Evolutionary conservation across 768 basidiomycete species (phyloP).

Genomic region (Xerocomellus chrysenteron): DNA sequence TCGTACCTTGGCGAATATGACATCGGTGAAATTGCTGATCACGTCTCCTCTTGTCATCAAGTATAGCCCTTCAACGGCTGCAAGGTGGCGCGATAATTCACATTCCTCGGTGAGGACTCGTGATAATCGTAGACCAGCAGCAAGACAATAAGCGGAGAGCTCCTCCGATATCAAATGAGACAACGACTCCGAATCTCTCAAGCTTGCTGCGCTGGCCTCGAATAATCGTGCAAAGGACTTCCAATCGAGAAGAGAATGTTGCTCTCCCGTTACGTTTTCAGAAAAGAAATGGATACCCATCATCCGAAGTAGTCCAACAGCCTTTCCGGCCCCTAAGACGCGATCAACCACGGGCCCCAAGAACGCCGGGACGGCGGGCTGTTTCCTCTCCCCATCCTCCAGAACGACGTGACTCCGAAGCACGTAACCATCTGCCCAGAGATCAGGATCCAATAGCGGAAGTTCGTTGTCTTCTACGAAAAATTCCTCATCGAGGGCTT

Average conservation of each 20-base stretch:
- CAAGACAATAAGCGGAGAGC: slow-evolving; percentile 54
- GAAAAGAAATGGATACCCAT: slow-evolving; percentile 35
- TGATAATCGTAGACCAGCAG: slow-evolving; percentile 51
- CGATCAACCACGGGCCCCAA: slow-evolving; percentile 57
- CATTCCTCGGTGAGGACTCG: slow-evolving; percentile 68
- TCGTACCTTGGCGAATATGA: slow-evolving; percentile 69
- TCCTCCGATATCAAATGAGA: slow-evolving; percentile 63
- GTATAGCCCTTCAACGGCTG: slow-evolving; percentile 64
- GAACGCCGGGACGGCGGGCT: slow-evolving; percentile 52
- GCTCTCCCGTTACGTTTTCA: slow-evolving; percentile 21
- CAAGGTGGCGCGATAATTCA: slow-evolving; percentile 58
- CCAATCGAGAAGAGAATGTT: slow-evolving; percentile 36
- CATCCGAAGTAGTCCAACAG: slow-evolving; percentile 68
- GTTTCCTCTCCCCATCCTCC: slow-evolving; percentile 25
- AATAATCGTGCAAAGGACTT: slow-evolving; percentile 44
- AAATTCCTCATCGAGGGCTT: slow-evolving; percentile 65
- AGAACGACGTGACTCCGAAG: slow-evolving; percentile 43
- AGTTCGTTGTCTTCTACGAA: slow-evolving; percentile 76
- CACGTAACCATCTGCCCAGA: slow-evolving; percentile 74
- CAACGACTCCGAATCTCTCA: slow-evolving; percentile 61
- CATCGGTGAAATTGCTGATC: slow-evolving; percentile 70
- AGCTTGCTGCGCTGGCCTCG: slow-evolving; percentile 25
- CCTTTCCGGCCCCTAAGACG: slow-evolving; percentile 70
- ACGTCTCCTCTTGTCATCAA: slow-evolving; percentile 78
- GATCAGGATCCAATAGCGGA: slow-evolving; percentile 65